phyloP scores from a whole-genome alignment of 768 basidiomycete species.

The Chalciporus pseudorubinellus region DNA sequence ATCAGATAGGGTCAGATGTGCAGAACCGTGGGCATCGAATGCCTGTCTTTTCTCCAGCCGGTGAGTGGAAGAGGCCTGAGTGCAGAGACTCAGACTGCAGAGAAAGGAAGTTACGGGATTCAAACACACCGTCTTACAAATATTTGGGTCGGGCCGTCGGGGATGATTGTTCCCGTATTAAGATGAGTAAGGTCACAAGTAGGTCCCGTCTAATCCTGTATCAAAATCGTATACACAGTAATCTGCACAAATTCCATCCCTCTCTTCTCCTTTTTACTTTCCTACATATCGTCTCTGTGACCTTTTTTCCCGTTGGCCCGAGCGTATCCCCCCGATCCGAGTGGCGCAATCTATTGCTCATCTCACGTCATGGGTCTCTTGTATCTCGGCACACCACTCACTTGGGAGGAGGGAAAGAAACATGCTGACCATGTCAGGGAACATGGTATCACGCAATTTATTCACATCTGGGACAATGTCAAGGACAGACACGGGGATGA shows the following conservation, averaged over 20 bases:
- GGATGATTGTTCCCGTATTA: not conserved
- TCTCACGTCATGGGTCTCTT: conserved; percentile 77
- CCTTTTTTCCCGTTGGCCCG: not conserved
- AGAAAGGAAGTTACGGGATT: not conserved
- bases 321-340: not conserved
- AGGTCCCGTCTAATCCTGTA: no score
- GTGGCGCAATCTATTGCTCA: conserved; percentile 13
- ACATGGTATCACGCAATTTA: conserved; percentile 94
- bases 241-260: no score
- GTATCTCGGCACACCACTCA: conserved; percentile 87
- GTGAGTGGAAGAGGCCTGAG: no score
- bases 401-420: conserved; percentile 87
- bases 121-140: not conserved
- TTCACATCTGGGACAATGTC: conserved; percentile 88
- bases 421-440: conserved; percentile 85
- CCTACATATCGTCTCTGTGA: no score
- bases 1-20: not conserved
- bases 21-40: not conserved
- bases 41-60: no score
- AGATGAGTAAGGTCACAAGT: not conserved
- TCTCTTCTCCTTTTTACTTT: no score
- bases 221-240: no score
- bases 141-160: not conserved
- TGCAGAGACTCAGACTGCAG: no score
- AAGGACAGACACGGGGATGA: conserved; percentile 91